These are phyloP conservation scores for Suillus cothurnatus DNA, from an alignment of 768 basidiomycete genomes.

Conservation along the genomic window DNA sequence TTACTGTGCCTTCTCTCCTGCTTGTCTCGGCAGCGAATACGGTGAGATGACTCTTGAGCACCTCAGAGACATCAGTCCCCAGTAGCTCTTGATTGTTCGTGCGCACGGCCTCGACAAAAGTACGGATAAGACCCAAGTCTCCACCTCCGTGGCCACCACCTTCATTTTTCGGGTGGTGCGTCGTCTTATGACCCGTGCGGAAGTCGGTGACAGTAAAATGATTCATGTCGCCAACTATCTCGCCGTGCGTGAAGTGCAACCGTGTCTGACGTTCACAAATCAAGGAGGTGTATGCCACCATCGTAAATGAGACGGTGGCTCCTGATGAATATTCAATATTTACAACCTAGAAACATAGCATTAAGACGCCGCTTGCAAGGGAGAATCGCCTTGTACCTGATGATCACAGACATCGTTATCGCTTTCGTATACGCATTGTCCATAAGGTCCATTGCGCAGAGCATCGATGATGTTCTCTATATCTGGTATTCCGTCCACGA, in stretches of 20 bases:
- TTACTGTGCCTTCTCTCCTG: conserved; percentile 64
- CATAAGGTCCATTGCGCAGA: conserved; percentile 71
- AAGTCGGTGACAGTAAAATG: conserved; percentile 80
- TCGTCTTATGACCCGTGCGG: conserved; percentile 48
- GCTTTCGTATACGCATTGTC: conserved; percentile 82
- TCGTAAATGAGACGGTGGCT: conserved; percentile 83
- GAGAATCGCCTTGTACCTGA: conserved; percentile 44
- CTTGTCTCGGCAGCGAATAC: conserved; percentile 89
- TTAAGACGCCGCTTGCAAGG: not conserved
- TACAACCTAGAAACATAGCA: conserved; percentile 54
- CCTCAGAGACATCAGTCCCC: conserved; percentile 67
- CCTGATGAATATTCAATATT: conserved; percentile 86
- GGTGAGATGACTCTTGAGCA: conserved; percentile 76
- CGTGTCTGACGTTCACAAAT: conserved; percentile 85
- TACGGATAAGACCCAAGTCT: conserved; percentile 71
- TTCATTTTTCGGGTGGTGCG: conserved; percentile 51
- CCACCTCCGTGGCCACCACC: conserved; percentile 86
- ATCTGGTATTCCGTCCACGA: conserved; percentile 84
- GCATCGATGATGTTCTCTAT: conserved; percentile 83
- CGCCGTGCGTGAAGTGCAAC: conserved; percentile 84
- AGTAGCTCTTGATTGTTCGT: conserved; percentile 62
- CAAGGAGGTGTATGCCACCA: conserved; percentile 81
- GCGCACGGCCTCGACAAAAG: conserved; percentile 78
- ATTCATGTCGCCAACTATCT: conserved; percentile 85
- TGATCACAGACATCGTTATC: conserved; percentile 89